Evolutionary conservation across 176 grass and related monocot species (phyloP).

Genomic region (Carex kokanica): DNA sequence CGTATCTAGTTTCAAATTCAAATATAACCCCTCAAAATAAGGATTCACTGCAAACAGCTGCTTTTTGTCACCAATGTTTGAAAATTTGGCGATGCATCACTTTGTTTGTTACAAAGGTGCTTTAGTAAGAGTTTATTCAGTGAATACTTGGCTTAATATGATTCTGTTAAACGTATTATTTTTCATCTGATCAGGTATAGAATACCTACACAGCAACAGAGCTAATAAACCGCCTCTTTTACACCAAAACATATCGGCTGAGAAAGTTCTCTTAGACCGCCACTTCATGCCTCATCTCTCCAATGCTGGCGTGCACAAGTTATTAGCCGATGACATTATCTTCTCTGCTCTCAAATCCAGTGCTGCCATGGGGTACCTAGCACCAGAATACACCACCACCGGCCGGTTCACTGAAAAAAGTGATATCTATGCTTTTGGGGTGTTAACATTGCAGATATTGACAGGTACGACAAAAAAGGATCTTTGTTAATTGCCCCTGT

Average conservation of each 20-base stretch:
- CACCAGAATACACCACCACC: constrained; percentile 70
- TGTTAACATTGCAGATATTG: constrained; percentile 60
- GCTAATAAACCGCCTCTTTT: constrained; percentile 40
- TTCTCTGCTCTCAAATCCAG: constrained; percentile 79
- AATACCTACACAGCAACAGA: constrained; percentile 65
- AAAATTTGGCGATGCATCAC: background rate
- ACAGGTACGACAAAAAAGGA: constrained; percentile 1
- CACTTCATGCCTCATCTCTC: constrained; percentile 46
- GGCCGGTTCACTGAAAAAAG: constrained; percentile 71
- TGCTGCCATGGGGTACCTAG: constrained; percentile 73
- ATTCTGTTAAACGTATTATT: background rate
- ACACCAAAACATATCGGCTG: constrained; percentile 68
- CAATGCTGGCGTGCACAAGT: constrained; percentile 52
- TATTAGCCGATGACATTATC: constrained; percentile 69
- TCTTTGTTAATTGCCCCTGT: background rate
- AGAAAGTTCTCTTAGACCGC: constrained; percentile 62
- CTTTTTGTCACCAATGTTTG: background rate
- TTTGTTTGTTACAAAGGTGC: background rate
- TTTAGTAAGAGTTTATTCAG: background rate
- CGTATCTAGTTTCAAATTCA: background rate
- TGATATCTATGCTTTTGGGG: constrained; percentile 79
- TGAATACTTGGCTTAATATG: background rate
- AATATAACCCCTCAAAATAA: background rate
- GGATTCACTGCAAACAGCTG: background rate
- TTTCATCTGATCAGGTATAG: constrained; percentile 43